Evolutionary conservation across 1,284 basidiomycete species (phyloP), one percentile per base, ranked within the genome.

Genomic region (Singerocomus inundabilis): DNA sequence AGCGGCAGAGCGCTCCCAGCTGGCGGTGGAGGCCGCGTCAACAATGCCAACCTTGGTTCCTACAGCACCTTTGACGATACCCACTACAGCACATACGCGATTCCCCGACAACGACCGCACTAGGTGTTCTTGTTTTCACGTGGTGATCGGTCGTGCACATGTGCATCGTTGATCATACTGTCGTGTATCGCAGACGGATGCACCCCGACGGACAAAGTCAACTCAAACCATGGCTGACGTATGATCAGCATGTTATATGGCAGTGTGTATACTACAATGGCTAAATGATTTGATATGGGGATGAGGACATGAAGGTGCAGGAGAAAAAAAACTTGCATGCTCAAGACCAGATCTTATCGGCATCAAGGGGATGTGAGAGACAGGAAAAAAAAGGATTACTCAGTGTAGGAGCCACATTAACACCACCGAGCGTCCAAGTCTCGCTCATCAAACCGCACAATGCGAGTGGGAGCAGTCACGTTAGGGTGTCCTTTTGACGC

Each of bases 61-160:
- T 46, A 57, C 37, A 54, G 54, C 29, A 6, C 51, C 26, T 63
- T 63, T 49, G 62, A 56, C 21, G 34, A 49, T 35, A 55, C 51
- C 18, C 60, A 58, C 48, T 47, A 40, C 29, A 62, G 64, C 30
- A 59, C 57, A 21, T 63, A 63, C 24, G 59, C 59, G n/a, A 21
- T 63, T 58, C 55, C 61, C 60, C 16, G 59, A 63, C 53, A 62
- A 62, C 38, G 61, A 61, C 24, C 59, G 61, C 30, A n/a, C 47
- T 15, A n/a, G 28, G 48, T 34, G 61, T 54, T 12, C n/a, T n/a
- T n/a, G n/a, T n/a, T n/a, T n/a, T n/a, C n/a, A n/a, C n/a, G n/a
- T n/a, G n/a, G n/a, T n/a, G n/a, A n/a, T n/a, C n/a, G n/a, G n/a
- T n/a, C n/a, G n/a, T n/a, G n/a, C n/a, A n/a, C n/a, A n/a, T n/a